A percentile compares a stretch with the other conserved stretches of the same genome.
phyloP scores from a whole-genome alignment of 2,329 filamentous ascomycete genomes.

The Orbilia javanica region DNA sequence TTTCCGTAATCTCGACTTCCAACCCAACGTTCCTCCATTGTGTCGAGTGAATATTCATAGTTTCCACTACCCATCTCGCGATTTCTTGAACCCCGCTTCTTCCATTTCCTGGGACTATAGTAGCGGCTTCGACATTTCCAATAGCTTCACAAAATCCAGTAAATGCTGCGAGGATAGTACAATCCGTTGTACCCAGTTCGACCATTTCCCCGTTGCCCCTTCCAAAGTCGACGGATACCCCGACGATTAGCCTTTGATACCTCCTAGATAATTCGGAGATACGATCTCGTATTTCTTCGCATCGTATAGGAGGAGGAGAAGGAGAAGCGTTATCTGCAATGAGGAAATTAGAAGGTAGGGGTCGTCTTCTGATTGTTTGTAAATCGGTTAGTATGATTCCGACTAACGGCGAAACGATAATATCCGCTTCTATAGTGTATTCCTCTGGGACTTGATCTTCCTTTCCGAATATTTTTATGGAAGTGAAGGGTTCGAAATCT shows the following conservation, averaged over 20 bases:
- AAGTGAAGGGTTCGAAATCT: slow-evolving; percentile 9
- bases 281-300: slow-evolving; percentile 28
- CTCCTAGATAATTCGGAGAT: slow-evolving; percentile 29
- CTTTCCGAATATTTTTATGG: slow-evolving; percentile 8
- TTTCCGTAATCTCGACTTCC: slow-evolving; percentile 25
- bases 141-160: slow-evolving; percentile 36
- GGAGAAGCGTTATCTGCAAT: too few species aligned
- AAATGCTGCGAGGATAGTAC: slow-evolving; percentile 29
- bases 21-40: slow-evolving; percentile 19
- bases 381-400: slow-evolving; percentile 44
- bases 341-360: slow-evolving; percentile 2
- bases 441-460: slow-evolving; percentile 40
- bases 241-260: slow-evolving; percentile 31
- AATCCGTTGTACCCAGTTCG: slow-evolving; percentile 25
- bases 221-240: slow-evolving; percentile 39
- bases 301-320: neutral
- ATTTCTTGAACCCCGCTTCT: neutral
- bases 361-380: slow-evolving; percentile 33
- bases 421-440: slow-evolving; percentile 39
- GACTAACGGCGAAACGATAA: slow-evolving; percentile 28
- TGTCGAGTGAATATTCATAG: slow-evolving; percentile 10
- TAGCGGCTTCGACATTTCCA: slow-evolving; percentile 26
- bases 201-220: neutral
- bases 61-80: slow-evolving; percentile 37
- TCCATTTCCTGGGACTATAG: neutral